Base-by-base conservation (phyloP, 2,329 filamentous ascomycete genomes). In the Fusarium hainanense region DNA sequence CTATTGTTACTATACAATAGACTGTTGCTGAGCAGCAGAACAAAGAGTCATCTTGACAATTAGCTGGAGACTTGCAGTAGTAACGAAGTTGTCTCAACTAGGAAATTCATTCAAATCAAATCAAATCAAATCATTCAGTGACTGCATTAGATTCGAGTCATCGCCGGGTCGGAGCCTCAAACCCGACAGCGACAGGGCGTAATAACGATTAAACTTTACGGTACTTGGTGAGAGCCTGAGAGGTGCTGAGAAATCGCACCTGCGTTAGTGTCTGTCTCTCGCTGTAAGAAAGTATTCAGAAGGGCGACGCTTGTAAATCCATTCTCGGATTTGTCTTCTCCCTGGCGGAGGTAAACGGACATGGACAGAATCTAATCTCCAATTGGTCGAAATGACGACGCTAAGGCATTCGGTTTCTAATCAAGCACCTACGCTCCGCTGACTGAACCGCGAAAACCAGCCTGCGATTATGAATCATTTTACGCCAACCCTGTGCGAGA, bases 391-490 rank as follows among this genome's bases (percentile, higher is more conserved):
- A 70, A 18, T 21, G n/a, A 21, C 27, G 42, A 48, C 59, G 49
- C 68, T 62, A 70, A 58, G 56, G 46, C 52, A 58, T 28, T 21
- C 20, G 66, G 64, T 71, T 71, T 69, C 69, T 71, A 71, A 71
- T 69, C 69, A 71, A 66, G 47, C 52, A 56, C 66, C 34, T 23
- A 54, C 58, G 47, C 34, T 37, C 34, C 34, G 30, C 44, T 68
- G 63, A 64, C 68, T 49, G 66, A 68, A 51, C 65, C 12, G 28
- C 28, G 6, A 30, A 30, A 30, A 14, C 28, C 28, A 50, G 56
- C 52, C 63, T 58, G 23, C 58, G 69, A 71, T 71, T 71, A 71
- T 71, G 69, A 72, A 71, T 72, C 69, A 69, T 54, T 56, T 41
- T 57, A 57, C 56, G 63, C 54, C 56, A 70, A 41, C 66, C 70